phyloP scores from a whole-genome alignment of 495 filamentous ascomycete species.

The Lepidopterella palustris region DNA sequence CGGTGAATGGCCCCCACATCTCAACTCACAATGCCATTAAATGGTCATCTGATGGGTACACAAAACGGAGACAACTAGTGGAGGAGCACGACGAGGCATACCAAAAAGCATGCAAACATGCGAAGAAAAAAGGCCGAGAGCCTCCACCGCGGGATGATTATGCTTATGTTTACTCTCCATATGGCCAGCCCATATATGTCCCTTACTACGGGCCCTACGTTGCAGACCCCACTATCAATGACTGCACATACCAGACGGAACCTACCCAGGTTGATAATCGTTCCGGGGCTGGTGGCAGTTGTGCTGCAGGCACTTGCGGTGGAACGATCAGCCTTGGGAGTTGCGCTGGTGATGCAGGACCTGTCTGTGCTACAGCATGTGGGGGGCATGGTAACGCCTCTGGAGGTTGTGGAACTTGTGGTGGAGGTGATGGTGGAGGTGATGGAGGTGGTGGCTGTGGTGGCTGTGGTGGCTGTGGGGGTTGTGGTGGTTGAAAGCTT shows the following conservation, averaged over 20 bases:
- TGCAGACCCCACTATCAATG: constrained; percentile 39
- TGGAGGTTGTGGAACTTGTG: constrained; percentile 39
- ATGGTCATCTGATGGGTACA: not conserved
- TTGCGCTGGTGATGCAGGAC: constrained; percentile 40
- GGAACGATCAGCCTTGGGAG: constrained; percentile 50
- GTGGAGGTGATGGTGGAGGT: constrained; percentile 33
- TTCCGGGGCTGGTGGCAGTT: constrained; percentile 36
- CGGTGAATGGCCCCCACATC: constrained; percentile 60
- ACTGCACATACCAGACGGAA: constrained; percentile 16
- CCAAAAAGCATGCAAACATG: constrained; percentile 54
- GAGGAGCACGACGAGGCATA: constrained; percentile 55
- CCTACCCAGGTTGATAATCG: constrained; percentile 20
- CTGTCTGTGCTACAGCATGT: constrained; percentile 34
- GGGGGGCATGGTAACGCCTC: constrained; percentile 29
- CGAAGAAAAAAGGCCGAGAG: constrained; percentile 51
- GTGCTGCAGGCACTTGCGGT: constrained; percentile 44
- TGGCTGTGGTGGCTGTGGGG: constrained; percentile 41
- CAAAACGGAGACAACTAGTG: constrained; percentile 12
- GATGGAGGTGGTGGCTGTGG: constrained; percentile 38
- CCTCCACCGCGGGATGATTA: constrained; percentile 48
- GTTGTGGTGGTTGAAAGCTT: constrained; percentile 20
- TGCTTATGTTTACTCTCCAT: constrained; percentile 47
- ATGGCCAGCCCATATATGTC: constrained; percentile 45
- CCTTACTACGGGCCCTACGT: constrained; percentile 53
- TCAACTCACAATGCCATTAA: constrained; percentile 58